Evolutionary conservation across 495 filamentous ascomycete species (phyloP), one percentile per base, ranked within the genome.

Genomic region (Ascobolus immersus): DNA sequence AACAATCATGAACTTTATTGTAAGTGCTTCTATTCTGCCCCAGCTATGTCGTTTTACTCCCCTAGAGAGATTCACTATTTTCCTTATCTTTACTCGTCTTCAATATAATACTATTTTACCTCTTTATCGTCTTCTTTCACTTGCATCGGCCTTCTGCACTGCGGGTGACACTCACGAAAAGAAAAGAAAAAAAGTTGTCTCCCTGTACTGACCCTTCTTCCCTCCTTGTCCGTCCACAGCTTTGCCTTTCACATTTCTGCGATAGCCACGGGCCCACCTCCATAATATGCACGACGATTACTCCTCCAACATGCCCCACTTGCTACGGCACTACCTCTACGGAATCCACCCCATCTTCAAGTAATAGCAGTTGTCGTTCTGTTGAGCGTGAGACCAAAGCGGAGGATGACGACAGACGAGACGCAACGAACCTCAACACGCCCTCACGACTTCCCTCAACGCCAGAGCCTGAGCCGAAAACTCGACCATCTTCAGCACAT

Each of bases 211-310:
- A n/a, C n/a, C n/a, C n/a, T n/a, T n/a, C n/a, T n/a, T n/a, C 23
- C 23, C 17, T 33, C 11, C 14, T 17, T 33, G 33, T 28, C 36
- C 25, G 17, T 42, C 25, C 22, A 42, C 33, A 93, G 82, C 67
- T 92, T 48, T 89, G 79, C 51, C 67, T 93, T 44, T 82, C 82
- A 48, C 82, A 93, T 58, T 93, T 90, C 54, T 93, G 82, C 61
- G 82, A 93, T 55, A 62, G 80, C 45, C 81, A 93, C 62, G 82
- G 82, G 39, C 82, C 82, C 9, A 92, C 81, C 32, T 86, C 81
- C 33, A 71, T 93, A 52, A 76, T 93, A 55, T 90, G 89, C 52
- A 92, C 82, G 35, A 80, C 92, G 55, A 73, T 77, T 32, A 58
- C 77, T 17, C 74, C 77, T 1, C 71, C 80, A 28, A 61, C 72